Evolutionary conservation across 1,284 basidiomycete species (phyloP), one percentile per base, ranked within the genome.

Genomic region (Papiliotrema terrestris): DNA sequence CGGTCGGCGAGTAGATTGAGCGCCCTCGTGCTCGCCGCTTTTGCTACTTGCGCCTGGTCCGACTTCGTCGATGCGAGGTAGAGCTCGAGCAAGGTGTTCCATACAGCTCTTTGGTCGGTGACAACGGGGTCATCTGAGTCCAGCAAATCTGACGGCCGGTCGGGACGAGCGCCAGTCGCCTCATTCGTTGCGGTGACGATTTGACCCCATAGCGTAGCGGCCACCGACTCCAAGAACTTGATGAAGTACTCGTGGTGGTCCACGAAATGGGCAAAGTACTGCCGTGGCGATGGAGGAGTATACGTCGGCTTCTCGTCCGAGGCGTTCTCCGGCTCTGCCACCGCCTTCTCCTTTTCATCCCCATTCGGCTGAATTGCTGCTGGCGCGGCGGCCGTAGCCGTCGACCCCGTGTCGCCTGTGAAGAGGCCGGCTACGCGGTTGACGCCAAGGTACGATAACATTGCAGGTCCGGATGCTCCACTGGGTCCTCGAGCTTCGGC

Each of bases 61-160:
- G 78, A 70, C 51, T 78, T 65, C 62, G 76, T 80, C 8, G 83
- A 76, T 0, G 84, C 82, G 25, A 98, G 83, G 72, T 98, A 98
- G 17, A 98, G 82, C 76, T 99, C 95, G 51, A 98, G 79, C 2
- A 98, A 79, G 1, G 95, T 97, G 75, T 96, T 97, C 94, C 95
- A 98, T 14, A 97, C 86, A 0, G 91, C 87, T 13, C 83, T 81
- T 71, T 95, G 91, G 69, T 96, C 91, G 0, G 57, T 52, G 15
- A 75, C 45, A 0, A 87, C 86, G 3, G 83, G 81, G 69, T 92
- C 89, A 65, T 92, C 88, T 2, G 51, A 49, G n/a, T 25, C 13
- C 26, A 6, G 17, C 14, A 50, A 4, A 8, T 56, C 52, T 14
- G 25, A 17, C 4, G 11, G 57, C 47, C 8, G 50, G 45, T 14